A percentile compares a stretch with the other conserved stretches of the same genome.
phyloP scores from a whole-genome alignment of 768 basidiomycete genomes.

The Tylopilus sp. region DNA sequence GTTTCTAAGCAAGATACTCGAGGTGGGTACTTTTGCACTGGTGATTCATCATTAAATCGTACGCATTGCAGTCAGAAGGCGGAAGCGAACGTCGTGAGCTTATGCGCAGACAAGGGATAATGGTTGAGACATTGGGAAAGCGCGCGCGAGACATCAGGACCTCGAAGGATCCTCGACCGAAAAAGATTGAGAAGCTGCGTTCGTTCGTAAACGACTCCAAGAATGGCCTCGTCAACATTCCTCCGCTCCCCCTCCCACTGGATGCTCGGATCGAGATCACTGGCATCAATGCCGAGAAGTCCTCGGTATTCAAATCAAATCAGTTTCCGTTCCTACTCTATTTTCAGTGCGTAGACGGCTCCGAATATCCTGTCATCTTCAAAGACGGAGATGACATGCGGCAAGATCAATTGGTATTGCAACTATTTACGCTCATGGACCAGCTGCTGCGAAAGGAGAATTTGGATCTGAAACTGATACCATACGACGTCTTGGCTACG shows the following conservation, averaged over 20 bases:
- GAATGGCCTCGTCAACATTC: conserved; percentile 74
- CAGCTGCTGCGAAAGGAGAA: conserved; percentile 90
- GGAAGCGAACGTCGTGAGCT: conserved; percentile 81
- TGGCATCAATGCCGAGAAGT: conserved; percentile 88
- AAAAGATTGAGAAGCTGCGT: conserved; percentile 97
- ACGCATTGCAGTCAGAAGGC: conserved; percentile 52
- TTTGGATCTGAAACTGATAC: conserved; percentile 85
- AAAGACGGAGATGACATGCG: conserved; percentile 99
- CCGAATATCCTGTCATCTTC: conserved; percentile 93
- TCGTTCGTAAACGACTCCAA: conserved; percentile 80
- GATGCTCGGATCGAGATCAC: conserved; percentile 83
- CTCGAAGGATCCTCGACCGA: conserved; percentile 90
- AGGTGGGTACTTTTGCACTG: conserved; percentile 47
- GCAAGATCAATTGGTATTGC: conserved; percentile 97
- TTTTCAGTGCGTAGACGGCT: conserved; percentile 81
- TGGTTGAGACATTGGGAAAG: conserved; percentile 81
- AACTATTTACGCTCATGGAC: conserved; percentile 99
- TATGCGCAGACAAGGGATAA: conserved; percentile 87
- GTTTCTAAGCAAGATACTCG: conserved; percentile 84
- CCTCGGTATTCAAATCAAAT: conserved; percentile 96
- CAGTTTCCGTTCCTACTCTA: conserved; percentile 88
- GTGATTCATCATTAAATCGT: background rate
- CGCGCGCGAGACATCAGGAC: conserved; percentile 84
- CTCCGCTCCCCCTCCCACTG: conserved; percentile 83
- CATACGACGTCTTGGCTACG: conserved; percentile 92